Percentiles rank a stretch among this genome's conserved stretches.
phyloP scores from a whole-genome alignment of 139 green algal genomes.

The Volvox africanus region DNA sequence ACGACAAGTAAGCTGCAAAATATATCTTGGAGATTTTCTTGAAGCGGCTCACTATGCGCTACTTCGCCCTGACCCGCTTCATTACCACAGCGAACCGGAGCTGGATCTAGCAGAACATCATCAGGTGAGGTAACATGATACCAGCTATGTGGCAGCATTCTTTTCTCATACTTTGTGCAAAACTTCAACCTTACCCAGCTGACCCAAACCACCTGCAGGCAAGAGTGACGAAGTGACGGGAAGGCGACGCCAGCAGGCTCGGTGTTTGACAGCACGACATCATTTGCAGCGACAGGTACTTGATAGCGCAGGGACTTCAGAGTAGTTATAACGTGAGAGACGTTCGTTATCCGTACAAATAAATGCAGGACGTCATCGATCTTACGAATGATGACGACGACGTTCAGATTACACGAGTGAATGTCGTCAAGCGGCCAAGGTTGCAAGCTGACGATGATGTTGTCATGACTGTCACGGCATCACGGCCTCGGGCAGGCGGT shows the following conservation, averaged over 20 bases:
- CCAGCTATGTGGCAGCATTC: not conserved
- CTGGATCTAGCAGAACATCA: not conserved
- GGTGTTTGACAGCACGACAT: not conserved
- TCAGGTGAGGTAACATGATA: not conserved
- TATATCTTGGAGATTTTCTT: too few relatives aligned
- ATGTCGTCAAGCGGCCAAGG: slow-evolving; percentile 17
- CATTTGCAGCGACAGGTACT: not conserved
- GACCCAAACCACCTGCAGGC: not conserved
- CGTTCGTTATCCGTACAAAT: not conserved
- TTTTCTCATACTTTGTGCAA: not conserved
- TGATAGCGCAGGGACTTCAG: too few relatives aligned
- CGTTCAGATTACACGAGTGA: slow-evolving; percentile 1
- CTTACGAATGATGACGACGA: slow-evolving; percentile 31
- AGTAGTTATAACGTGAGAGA: not conserved
- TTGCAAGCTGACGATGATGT: not conserved
- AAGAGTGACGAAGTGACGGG: not conserved
- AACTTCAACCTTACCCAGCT: not conserved
- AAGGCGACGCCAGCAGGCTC: not conserved
- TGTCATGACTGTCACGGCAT: not conserved
- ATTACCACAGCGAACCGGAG: slow-evolving; percentile 1
- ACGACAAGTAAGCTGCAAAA: too few relatives aligned
- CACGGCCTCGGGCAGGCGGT: too few relatives aligned
- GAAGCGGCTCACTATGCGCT: too few relatives aligned
- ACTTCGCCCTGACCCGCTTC: too few relatives aligned
- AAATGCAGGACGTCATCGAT: slow-evolving; percentile 10